Conservation (phyloP, 2,329 filamentous ascomycete species). For the Pseudogymnoascus sp. region DNA sequence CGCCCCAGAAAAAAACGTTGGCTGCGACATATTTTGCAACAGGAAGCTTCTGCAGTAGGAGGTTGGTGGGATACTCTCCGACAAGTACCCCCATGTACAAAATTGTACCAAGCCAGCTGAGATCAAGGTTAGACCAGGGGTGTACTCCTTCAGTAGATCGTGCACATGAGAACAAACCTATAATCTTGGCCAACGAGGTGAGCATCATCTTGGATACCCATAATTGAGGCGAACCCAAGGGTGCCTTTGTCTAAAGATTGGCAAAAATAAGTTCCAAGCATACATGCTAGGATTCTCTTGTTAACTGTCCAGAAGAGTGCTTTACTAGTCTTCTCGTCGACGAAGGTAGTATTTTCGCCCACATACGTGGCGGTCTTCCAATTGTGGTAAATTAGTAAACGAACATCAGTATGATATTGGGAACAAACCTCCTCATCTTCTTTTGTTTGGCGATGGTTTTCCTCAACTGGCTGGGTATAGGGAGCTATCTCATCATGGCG, state of each 20-base stretch:
- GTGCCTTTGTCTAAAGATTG: constrained; percentile 30
- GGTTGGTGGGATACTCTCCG: constrained; percentile 33
- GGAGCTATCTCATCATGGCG: constrained; percentile 5
- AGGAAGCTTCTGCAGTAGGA: constrained; percentile 30
- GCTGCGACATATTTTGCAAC: constrained; percentile 28
- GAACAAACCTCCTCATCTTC: background rate
- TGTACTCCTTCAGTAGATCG: constrained; percentile 12
- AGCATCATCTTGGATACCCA: constrained; percentile 21
- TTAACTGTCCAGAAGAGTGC: constrained; percentile 41
- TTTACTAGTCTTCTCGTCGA: constrained; percentile 43
- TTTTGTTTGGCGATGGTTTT: background rate
- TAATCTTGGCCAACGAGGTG: constrained; percentile 22
- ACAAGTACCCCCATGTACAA: constrained; percentile 22
- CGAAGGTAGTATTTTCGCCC: background rate
- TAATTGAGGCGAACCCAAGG: constrained; percentile 22
- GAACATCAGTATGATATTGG: background rate
- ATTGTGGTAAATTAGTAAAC: background rate
- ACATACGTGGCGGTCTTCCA: constrained; percentile 12
- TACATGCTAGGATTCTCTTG: constrained; percentile 41
- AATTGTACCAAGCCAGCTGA: constrained; percentile 22
- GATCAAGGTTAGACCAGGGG: background rate
- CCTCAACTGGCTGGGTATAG: background rate
- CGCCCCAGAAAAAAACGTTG: constrained; percentile 11
- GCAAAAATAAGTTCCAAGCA: constrained; percentile 41
- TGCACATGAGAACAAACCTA: constrained; percentile 13